Conservation (phyloP, 2,329 filamentous ascomycete genomes). For the Lecanicillium sp. region DNA sequence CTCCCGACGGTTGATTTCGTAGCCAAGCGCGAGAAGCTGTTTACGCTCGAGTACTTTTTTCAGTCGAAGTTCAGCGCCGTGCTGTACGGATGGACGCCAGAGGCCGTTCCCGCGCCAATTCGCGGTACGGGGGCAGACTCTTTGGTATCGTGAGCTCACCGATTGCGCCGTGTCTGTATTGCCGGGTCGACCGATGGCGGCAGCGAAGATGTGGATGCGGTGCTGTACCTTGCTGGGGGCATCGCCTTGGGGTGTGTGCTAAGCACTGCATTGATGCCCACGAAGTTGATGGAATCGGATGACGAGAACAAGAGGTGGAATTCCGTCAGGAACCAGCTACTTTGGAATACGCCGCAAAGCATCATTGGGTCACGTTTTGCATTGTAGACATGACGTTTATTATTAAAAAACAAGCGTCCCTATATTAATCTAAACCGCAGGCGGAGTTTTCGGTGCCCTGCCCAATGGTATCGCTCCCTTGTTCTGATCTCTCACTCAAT, state of each 20-base stretch:
- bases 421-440: too few species aligned
- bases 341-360: too few species aligned
- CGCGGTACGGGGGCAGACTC: slow-evolving; percentile 50
- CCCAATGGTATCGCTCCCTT: too few species aligned
- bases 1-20: slow-evolving; percentile 35
- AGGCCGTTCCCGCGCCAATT: slow-evolving; percentile 50
- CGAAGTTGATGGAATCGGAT: too few species aligned
- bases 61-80: slow-evolving; percentile 33
- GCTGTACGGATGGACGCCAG: slow-evolving; percentile 43
- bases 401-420: too few species aligned
- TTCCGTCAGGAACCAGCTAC: too few species aligned
- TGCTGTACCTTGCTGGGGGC: slow-evolving; percentile 51
- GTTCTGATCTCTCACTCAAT: too few species aligned
- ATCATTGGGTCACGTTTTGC: too few species aligned
- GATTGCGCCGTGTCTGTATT: slow-evolving; percentile 41
- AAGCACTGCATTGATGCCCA: too few species aligned
- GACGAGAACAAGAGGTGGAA: too few species aligned
- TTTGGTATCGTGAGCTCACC: slow-evolving; percentile 53
- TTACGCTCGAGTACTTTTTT: slow-evolving; percentile 38
- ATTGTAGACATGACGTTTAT: too few species aligned
- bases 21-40: slow-evolving; percentile 31
- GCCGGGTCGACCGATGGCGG: slow-evolving; percentile 22
- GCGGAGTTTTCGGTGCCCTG: too few species aligned
- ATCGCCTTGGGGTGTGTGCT: slow-evolving; percentile 47
- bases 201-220: slow-evolving; percentile 37